Conservation (phyloP, 2,329 filamentous ascomycete genomes). For the Penicillium freii region DNA sequence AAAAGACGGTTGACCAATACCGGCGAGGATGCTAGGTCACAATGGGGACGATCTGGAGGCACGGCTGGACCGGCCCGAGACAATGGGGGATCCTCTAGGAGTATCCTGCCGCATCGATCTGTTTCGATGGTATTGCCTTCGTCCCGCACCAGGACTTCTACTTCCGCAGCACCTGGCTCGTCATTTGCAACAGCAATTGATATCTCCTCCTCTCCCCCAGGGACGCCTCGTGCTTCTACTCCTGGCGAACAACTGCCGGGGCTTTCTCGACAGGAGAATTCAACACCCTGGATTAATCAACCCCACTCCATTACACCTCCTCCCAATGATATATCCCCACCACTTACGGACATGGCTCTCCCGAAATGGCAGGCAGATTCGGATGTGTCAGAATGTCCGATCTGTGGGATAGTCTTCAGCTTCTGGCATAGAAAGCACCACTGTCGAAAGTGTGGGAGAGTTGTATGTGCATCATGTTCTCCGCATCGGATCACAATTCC, state of each 20-base stretch:
- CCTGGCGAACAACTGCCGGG: background rate
- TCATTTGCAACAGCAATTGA: conserved; percentile 37
- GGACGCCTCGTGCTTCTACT: background rate
- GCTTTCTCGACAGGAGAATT: background rate
- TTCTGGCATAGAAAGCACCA: conserved; percentile 90
- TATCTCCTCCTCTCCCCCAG: conserved; percentile 32
- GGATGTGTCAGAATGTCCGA: conserved; percentile 79
- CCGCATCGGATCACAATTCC: conserved; percentile 95
- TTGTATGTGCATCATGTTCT: conserved; percentile 86
- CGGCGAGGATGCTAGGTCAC: conserved; percentile 27
- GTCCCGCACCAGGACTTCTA: conserved; percentile 13
- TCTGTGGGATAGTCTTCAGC: conserved; percentile 75
- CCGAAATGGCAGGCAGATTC: conserved; percentile 87
- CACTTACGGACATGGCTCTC: conserved; percentile 34
- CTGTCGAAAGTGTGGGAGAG: conserved; percentile 91
- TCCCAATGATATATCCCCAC: background rate
- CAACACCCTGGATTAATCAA: conserved; percentile 10
- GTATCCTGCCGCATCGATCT: conserved; percentile 27
- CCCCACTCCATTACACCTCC: background rate
- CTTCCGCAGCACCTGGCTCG: conserved; percentile 23
- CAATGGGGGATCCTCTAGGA: conserved; percentile 2
- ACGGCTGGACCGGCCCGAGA: conserved; percentile 4
- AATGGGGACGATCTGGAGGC: background rate
- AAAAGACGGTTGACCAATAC: conserved; percentile 45
- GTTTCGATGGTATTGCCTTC: conserved; percentile 21